A percentile compares a stretch with the other conserved stretches of the same genome.
Evolutionary conservation across 495 filamentous ascomycete genomes (phyloP).

Genomic region (Podospora bellae-mahoneyi): DNA sequence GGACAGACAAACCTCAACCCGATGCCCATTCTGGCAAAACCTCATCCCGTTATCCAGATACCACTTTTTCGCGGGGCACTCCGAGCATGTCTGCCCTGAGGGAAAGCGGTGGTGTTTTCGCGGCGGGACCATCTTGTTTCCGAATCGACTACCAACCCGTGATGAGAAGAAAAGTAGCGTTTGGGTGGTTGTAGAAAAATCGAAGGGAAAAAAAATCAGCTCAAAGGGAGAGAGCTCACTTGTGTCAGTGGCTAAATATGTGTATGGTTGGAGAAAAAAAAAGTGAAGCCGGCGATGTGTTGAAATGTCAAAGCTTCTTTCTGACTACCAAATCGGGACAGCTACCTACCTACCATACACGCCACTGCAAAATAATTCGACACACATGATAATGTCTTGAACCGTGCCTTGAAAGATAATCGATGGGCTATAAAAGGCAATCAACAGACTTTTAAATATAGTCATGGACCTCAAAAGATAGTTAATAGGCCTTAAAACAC

Average conservation of each 20-base stretch:
- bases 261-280: too few relatives aligned
- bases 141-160: too few relatives aligned
- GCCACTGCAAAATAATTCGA: too few relatives aligned
- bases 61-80: conserved; percentile 48
- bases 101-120: conserved; percentile 33
- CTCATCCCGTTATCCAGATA: conserved; percentile 48
- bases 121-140: conserved; percentile 7
- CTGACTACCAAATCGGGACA: background rate
- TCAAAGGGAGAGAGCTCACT: background rate
- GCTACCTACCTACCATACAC: background rate
- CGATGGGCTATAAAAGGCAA: too few relatives aligned
- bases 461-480: too few relatives aligned
- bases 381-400: too few relatives aligned
- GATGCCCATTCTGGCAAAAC: conserved; percentile 55
- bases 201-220: background rate
- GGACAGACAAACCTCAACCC: conserved; percentile 39
- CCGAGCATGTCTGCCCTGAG: conserved; percentile 42
- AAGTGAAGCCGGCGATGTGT: too few relatives aligned
- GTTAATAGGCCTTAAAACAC: too few relatives aligned
- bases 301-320: background rate
- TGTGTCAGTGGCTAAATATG: background rate
- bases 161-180: too few relatives aligned
- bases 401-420: too few relatives aligned
- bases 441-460: too few relatives aligned
- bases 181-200: too few relatives aligned